Evolutionary conservation across 176 grass and related monocot genomes (phyloP), one percentile per base, ranked within the genome.

Genomic region (Triticum timopheevii): DNA sequence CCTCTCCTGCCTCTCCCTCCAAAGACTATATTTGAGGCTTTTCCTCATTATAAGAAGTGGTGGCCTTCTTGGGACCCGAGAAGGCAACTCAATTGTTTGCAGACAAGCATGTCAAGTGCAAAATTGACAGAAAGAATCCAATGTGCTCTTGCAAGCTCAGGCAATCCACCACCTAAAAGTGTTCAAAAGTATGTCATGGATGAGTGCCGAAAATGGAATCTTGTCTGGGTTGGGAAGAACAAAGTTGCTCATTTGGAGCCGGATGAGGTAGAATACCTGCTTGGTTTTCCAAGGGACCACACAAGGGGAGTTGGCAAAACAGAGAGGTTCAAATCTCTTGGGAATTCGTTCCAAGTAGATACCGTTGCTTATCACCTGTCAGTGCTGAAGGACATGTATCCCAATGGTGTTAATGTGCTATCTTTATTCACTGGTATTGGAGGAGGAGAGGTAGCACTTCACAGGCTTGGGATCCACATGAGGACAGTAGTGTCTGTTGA

Each of bases 341-440:
- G 97, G 13, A 99, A 99, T 78, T 94, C 97, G 1, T 99, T 99
- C 63, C 97, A 99, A 25, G 94, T 99, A 8, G 90, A 99, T 69
- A 94, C 97, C 0, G 94, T 99, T 5, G 97, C 94, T 0, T 99
- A 91, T 28, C 92, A 93, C 35, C 81, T 99, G 0, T 99, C 97
- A 0, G 92, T 87, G 13, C 63, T 99, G 0, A 96, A 62, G 44
- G 92, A 90, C 10, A 81, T 93, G 71, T 99, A 83, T 61, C 96
- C 96, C 27, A 83, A 91, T 40, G 96, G 96, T 4, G 76, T 98
- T 36, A 96, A 89, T 15, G 90, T 98, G 0, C 17, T 98, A 0
- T 96, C 96, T 3, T 79, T 99, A 2, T 99, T 99, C 89, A 89
- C 94, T 12, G 92, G 97, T n/a, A 99, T 99, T 76, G 97, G 97